Evolutionary conservation across 2,329 filamentous ascomycete genomes (phyloP).

Genomic region (Fusarium goolgardi): DNA sequence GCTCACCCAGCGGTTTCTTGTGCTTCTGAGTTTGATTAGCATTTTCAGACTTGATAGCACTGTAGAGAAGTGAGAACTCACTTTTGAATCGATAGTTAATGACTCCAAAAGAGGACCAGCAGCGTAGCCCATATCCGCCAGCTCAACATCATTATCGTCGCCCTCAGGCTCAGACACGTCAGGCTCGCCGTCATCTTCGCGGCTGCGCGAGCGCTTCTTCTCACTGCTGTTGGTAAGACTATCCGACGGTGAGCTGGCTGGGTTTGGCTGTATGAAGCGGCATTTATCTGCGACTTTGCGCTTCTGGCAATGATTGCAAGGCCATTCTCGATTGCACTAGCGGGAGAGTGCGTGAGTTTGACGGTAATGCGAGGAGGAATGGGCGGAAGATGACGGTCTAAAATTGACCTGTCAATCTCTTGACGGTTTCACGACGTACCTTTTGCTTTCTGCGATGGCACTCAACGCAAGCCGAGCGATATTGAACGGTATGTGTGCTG

Average conservation of each 20-base stretch:
- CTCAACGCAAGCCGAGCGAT: slow-evolving; percentile 57
- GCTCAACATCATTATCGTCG: slow-evolving; percentile 45
- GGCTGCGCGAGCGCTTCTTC: slow-evolving; percentile 44
- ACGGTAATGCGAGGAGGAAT: neutral
- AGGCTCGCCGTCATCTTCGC: slow-evolving; percentile 35
- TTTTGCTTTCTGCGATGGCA: slow-evolving; percentile 57
- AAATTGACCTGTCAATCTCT: neutral
- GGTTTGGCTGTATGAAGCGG: slow-evolving; percentile 47
- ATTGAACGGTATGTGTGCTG: slow-evolving; percentile 55
- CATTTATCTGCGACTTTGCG: slow-evolving; percentile 54
- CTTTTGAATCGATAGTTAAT: slow-evolving; percentile 42
- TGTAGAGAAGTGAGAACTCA: slow-evolving; percentile 8
- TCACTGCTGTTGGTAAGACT: slow-evolving; percentile 21
- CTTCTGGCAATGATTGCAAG: slow-evolving; percentile 55
- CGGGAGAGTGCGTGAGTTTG: neutral
- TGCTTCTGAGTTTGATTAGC: slow-evolving; percentile 7
- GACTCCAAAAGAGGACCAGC: slow-evolving; percentile 49
- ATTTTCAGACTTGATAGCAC: neutral
- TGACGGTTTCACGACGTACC: slow-evolving; percentile 37
- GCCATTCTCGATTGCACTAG: slow-evolving; percentile 55
- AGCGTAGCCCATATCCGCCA: slow-evolving; percentile 52
- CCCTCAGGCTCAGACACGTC: slow-evolving; percentile 39
- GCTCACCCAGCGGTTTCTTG: slow-evolving; percentile 32
- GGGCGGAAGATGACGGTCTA: neutral
- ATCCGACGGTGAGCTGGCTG: slow-evolving; percentile 31